Base-by-base conservation (phyloP, 73 alveolate genomes). In the Durusdinium trenchii region DNA sequence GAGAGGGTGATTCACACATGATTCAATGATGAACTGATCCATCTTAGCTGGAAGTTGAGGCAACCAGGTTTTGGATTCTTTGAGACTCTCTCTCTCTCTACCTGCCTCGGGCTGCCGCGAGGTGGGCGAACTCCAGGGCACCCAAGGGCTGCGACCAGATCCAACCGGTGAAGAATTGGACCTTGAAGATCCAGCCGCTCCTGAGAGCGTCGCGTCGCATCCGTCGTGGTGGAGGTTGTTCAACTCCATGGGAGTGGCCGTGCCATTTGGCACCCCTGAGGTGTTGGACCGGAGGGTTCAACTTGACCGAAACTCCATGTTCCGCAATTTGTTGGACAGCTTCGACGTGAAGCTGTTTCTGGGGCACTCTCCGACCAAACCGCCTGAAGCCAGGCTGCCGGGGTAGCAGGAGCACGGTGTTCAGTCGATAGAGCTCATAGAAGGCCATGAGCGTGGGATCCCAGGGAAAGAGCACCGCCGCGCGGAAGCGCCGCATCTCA, bases 391-490 rank as follows among this genome's bases (percentile, higher is more conserved):
- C 52, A 14, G 52, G 28, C 6, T 75, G 38, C 86, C 86, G 36
- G 9, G 95, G 95, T n/a, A 86, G 95, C 46, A 86, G 83, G 61
- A 86, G 52, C 62, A 69, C 95, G 61, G 95, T 67, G 64, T 69
- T 69, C 47, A 86, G 60, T 46, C 95, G 75, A 62, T 86, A 86
- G 83, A 86, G 95, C 95, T 86, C 95, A 32, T 86, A 86, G 83
- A 86, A 86, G 16, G 95, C 95, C 95, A 86, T 86, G 47, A 86
- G 60, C 6, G 95, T 69, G 12, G 95, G 95, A 47, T 86, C 95
- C 95, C 95, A 86, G 3, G 95, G 95, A 46, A 86, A 86, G 2
- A 86, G 95, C 95, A 86, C 95, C n/a, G 95, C 95, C 16, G 95
- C 95, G 26, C 83, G 82, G 75, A 86, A 86, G 36, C 43, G 51